A percentile compares a stretch with the other conserved stretches of the same genome.
These are phyloP conservation scores for Xerocomus tenax DNA, from an alignment of 1,284 basidiomycete genomes.

Conservation along the genomic window DNA sequence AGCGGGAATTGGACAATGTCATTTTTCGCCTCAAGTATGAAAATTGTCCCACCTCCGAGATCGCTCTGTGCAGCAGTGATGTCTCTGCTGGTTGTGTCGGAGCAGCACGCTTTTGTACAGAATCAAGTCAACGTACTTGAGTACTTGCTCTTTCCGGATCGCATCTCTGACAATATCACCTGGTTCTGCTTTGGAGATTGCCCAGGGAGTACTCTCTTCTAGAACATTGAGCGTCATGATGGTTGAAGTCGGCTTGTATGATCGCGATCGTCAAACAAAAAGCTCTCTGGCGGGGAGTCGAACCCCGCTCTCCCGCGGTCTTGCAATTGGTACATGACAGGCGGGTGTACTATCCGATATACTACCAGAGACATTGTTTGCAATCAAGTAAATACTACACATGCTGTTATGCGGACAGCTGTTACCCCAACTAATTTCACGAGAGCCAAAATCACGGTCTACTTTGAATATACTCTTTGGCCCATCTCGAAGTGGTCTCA, in stretches of 20 bases:
- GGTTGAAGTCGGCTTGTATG: not conserved
- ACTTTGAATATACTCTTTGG: constrained; percentile 42
- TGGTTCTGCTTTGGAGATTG: constrained; percentile 37
- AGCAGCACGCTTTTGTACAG: not conserved
- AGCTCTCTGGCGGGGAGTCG: constrained; percentile 36
- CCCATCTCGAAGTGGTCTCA: constrained; percentile 56
- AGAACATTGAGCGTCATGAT: constrained; percentile 44
- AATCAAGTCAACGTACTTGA: constrained; percentile 38
- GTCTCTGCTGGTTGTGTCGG: constrained; percentile 41
- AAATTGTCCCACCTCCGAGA: constrained; percentile 46
- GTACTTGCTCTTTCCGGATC: constrained; percentile 57
- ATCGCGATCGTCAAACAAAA: constrained; percentile 6
- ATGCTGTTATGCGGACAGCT: not conserved
- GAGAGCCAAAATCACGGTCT: constrained; percentile 6
- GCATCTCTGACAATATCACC: constrained; percentile 66
- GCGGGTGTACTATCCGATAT: constrained; percentile 41
- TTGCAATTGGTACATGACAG: constrained; percentile 27
- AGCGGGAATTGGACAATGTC: constrained; percentile 5
- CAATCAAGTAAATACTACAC: not conserved
- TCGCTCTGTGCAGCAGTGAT: constrained; percentile 66
- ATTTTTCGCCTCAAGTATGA: not conserved
- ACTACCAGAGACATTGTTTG: constrained; percentile 35
- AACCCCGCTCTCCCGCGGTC: constrained; percentile 37
- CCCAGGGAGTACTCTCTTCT: constrained; percentile 60
- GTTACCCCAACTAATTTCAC: not conserved